These are phyloP conservation scores for Dichotomopilus funicola DNA, from an alignment of 2,329 filamentous ascomycete genomes.

Conservation along the genomic window DNA sequence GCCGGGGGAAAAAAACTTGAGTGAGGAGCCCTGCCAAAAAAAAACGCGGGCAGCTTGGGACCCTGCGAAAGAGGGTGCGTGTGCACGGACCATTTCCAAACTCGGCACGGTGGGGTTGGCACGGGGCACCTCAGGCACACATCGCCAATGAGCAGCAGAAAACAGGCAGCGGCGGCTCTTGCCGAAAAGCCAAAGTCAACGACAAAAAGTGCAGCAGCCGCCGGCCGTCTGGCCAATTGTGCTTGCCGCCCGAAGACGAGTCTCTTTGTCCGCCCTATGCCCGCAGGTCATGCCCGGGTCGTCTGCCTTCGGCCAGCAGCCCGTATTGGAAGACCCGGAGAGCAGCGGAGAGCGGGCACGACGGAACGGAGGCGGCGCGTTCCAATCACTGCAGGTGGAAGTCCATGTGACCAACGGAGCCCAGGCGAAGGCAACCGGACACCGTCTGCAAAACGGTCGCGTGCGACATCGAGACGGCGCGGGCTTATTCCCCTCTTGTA, in stretches of 20 bases:
- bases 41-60: conserved; percentile 20
- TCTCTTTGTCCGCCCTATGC: too few relatives aligned
- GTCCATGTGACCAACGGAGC: background rate
- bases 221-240: background rate
- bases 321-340: too few relatives aligned
- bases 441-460: background rate
- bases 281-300: too few relatives aligned
- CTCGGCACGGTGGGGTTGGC: conserved; percentile 10
- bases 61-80: conserved; percentile 5
- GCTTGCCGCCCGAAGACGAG: background rate
- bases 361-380: too few relatives aligned
- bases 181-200: conserved; percentile 1
- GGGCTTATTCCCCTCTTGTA: background rate
- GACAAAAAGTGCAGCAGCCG: background rate
- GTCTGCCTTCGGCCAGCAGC: too few relatives aligned
- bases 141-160: background rate
- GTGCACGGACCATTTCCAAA: conserved; percentile 20
- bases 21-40: conserved; percentile 8
- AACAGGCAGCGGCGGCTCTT: background rate
- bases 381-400: background rate
- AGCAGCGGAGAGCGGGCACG: too few relatives aligned
- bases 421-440: background rate
- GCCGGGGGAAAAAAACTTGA: conserved; percentile 20
- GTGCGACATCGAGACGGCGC: background rate
- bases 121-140: conserved; percentile 1